Base-by-base conservation (phyloP, 345 rosid species). In the Boechera divaricarpa region DNA sequence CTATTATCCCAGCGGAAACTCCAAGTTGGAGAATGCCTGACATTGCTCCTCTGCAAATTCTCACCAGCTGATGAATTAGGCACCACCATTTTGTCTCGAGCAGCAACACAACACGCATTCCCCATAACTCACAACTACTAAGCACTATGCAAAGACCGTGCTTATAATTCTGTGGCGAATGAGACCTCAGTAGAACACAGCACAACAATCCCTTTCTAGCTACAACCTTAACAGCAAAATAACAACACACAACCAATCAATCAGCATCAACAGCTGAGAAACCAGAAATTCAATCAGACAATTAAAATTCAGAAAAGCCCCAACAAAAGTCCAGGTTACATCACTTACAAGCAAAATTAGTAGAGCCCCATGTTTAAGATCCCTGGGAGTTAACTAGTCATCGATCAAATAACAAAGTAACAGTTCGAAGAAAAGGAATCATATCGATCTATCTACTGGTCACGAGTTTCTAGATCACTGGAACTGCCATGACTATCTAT, bases 1-100 rank as follows among this genome's bases (percentile, higher is more conserved):
- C 98, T 81, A 68, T 87, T 87, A 72, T 96, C 99, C 99, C 99
- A 96, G 55, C 91, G 84, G 56, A 91, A 90, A 83, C 96, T 96
- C 98, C 97, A 92, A 9, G 88, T 82, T 0, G 99, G 99, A 18
- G 99, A 96, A 83, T 84, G 59, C 71, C 93, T 85, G n/a, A 88
- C 48, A 85, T 85, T 92, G 80, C 85, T 88, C 82, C 94, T 85
- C 72, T 81, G 91, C 63, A 89, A 70, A 54, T 77, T 67, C 24
- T 90, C 98, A 73, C 81, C 77, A 74, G 87, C 85, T 13, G 89
- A 77, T 74, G 82, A 88, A 84, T 68, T 77, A 32, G 86, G 82
- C 51, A 62, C 33, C 26, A 96, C 94, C 74, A 81, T 87, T 84
- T 87, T 93, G 69, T 96, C 99, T 77, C 95, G 83, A 79, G 93